Conservation (phyloP, 2,329 filamentous ascomycete genomes). For the Botrytis deweyae region DNA sequence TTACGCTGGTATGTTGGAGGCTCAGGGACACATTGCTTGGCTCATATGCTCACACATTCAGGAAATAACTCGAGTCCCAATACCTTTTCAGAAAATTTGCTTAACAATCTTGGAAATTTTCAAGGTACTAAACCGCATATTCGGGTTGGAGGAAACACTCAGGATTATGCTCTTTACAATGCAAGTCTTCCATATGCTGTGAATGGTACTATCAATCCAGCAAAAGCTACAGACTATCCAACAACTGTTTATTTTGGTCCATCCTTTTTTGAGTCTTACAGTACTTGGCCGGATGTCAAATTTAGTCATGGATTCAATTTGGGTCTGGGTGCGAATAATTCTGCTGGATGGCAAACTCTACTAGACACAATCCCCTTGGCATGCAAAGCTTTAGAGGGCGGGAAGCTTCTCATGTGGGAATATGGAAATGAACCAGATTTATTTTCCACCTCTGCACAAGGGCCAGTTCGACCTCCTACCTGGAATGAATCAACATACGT, state of each 20-base stretch:
- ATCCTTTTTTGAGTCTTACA: constrained; percentile 62
- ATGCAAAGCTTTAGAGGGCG: constrained; percentile 54
- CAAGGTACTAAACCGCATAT: constrained; percentile 59
- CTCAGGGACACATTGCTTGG: background rate
- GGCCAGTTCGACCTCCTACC: constrained; percentile 49
- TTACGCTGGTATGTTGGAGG: constrained; percentile 29
- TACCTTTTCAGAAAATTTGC: constrained; percentile 57
- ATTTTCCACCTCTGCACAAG: constrained; percentile 52
- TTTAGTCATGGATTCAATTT: constrained; percentile 64
- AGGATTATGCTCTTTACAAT: constrained; percentile 63
- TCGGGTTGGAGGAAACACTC: constrained; percentile 65
- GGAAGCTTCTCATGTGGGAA: constrained; percentile 57
- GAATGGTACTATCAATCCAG: constrained; percentile 52
- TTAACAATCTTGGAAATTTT: constrained; percentile 56
- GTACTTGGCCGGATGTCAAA: constrained; percentile 53
- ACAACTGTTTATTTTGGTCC: constrained; percentile 60
- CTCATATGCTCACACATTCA: constrained; percentile 25
- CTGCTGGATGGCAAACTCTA: constrained; percentile 51
- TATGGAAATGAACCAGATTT: constrained; percentile 66
- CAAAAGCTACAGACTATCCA: constrained; percentile 57
- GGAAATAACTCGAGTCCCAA: constrained; percentile 57
- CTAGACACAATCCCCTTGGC: constrained; percentile 55
- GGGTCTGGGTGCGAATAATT: constrained; percentile 50
- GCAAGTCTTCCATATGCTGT: constrained; percentile 49
- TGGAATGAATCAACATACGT: constrained; percentile 59